Percentiles rank a stretch among this genome's conserved stretches.
phyloP scores from a whole-genome alignment of 2,329 filamentous ascomycete genomes.

The Alternaria burnsii region DNA sequence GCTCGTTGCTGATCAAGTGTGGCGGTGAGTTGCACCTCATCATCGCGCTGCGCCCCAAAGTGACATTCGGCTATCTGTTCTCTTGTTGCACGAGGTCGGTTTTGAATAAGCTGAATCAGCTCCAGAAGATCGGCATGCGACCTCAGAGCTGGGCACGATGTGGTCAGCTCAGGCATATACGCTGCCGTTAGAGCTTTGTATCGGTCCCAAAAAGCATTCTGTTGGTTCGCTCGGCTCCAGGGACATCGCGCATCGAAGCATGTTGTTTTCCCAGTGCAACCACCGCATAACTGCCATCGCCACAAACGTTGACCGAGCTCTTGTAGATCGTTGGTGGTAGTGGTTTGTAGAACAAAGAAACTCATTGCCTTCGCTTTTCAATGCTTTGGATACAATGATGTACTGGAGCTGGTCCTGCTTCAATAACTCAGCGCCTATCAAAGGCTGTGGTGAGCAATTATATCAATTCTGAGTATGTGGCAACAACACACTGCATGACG shows the following conservation, averaged over 20 bases:
- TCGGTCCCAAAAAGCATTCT: constrained; percentile 5
- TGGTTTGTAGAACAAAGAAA: not conserved
- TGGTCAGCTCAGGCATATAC: constrained; percentile 8
- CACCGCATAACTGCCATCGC: not conserved
- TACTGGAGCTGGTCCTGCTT: not conserved
- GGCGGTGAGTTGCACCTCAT: not conserved
- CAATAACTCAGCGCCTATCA: not conserved
- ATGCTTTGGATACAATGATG: not conserved
- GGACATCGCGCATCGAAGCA: constrained; percentile 3
- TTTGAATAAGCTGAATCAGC: constrained; percentile 8
- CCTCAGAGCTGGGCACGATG: constrained; percentile 1
- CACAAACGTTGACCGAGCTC: not conserved
- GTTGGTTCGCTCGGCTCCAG: constrained; percentile 13
- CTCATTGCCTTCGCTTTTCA: not conserved
- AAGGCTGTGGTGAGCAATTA: not conserved
- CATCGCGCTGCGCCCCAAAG: not conserved
- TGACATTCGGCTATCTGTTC: not conserved
- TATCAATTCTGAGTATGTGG: not conserved
- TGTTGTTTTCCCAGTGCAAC: not conserved
- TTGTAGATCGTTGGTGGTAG: not conserved
- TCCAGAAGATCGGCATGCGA: constrained; percentile 7
- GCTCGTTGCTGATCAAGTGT: constrained; percentile 8
- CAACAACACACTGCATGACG: not conserved
- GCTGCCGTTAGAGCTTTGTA: constrained; percentile 11
- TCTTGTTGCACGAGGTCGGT: not conserved